Evolutionary conservation across 805 yeast genomes (phyloP).

Genomic region (Ogataea kodamae): DNA sequence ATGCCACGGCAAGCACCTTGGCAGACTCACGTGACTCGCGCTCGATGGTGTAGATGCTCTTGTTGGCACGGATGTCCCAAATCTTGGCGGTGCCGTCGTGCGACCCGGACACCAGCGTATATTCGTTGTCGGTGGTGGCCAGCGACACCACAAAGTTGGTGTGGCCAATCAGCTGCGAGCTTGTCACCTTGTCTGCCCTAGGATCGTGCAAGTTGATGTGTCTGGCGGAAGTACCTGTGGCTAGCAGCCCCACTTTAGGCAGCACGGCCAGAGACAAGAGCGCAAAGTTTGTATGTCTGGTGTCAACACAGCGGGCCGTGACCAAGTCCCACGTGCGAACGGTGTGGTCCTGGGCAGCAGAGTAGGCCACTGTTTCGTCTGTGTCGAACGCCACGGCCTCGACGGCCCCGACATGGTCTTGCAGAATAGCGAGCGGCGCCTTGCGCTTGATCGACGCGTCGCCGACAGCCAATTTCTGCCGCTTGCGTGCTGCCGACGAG

Average conservation of each 20-base stretch:
- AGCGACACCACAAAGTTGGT: constrained; percentile 83
- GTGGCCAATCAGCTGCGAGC: constrained; percentile 80
- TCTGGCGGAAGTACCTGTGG: constrained; percentile 97
- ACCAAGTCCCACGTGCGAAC: constrained; percentile 95
- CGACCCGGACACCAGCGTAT: constrained; percentile 86
- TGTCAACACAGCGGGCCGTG: constrained; percentile 80
- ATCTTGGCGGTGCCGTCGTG: constrained; percentile 94
- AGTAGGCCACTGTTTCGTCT: constrained; percentile 82
- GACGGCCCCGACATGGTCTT: constrained; percentile 83
- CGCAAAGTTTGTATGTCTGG: constrained; percentile 83
- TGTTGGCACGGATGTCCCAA: constrained; percentile 91
- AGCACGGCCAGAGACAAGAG: constrained; percentile 71
- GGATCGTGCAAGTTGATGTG: constrained; percentile 95
- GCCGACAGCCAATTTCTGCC: constrained; percentile 76
- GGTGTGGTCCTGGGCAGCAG: constrained; percentile 94
- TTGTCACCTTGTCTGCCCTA: constrained; percentile 64
- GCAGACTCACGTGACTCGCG: constrained; percentile 59
- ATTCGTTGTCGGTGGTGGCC: constrained; percentile 71
- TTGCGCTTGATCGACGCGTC: constrained; percentile 76
- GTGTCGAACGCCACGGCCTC: constrained; percentile 76
- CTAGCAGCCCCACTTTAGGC: constrained; percentile 65
- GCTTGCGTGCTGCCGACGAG: constrained; percentile 81
- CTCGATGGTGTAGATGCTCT: constrained; percentile 75
- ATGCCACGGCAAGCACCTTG: constrained; percentile 82
- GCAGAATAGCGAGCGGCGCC: constrained; percentile 74